Conservation (phyloP, 306 rosid genomes). For the cucumber (Cucumis sativus) region DNA sequence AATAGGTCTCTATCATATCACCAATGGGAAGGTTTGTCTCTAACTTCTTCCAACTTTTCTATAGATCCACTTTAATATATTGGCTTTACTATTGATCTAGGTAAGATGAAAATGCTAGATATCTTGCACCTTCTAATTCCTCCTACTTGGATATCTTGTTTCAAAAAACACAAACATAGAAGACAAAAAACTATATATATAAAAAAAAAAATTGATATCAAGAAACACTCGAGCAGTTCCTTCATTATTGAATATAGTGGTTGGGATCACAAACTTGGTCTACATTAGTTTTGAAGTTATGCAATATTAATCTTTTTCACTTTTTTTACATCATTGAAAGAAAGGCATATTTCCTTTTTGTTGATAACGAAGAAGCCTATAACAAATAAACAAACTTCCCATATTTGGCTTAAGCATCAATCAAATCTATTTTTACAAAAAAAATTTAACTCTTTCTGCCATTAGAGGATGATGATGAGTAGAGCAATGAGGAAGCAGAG, state of each 20-base stretch:
- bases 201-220: too few relatives aligned
- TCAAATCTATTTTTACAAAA: conserved; percentile 14
- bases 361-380: not conserved
- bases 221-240: not conserved
- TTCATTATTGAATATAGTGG: conserved; percentile 2
- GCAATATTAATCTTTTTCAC: not conserved
- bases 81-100: too few relatives aligned
- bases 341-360: too few relatives aligned
- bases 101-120: too few relatives aligned
- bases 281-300: not conserved
- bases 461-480: conserved; percentile 32
- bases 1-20: too few relatives aligned
- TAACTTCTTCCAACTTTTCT: too few relatives aligned
- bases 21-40: too few relatives aligned
- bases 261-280: not conserved
- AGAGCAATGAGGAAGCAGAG: conserved; percentile 23
- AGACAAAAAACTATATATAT: too few relatives aligned
- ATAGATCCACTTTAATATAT: too few relatives aligned
- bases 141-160: too few relatives aligned
- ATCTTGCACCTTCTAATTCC: too few relatives aligned
- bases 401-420: not conserved
- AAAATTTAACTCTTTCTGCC: conserved; percentile 20
- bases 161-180: too few relatives aligned
- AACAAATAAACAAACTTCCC: conserved; percentile 2
- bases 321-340: not conserved